Base-by-base conservation (phyloP, 352 stramenopile species). In the Aphanomyces cochlioides region DNA sequence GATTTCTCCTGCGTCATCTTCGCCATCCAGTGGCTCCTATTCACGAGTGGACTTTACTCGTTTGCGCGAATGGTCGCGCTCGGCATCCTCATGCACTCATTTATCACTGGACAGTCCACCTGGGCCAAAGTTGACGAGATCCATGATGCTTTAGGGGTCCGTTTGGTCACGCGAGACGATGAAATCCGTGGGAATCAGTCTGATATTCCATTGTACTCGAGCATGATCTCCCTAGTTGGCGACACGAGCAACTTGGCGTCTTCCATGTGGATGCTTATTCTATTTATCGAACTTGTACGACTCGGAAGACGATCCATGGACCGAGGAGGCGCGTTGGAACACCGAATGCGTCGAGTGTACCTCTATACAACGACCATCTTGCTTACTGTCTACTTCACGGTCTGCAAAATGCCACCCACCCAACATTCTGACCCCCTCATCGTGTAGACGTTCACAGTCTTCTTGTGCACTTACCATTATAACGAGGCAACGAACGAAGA, bases 251-350 rank as follows among this genome's bases (percentile, higher is more conserved):
- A 50, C 43, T n/a, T 50, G 10, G 43, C 10, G 10, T 12, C 43
- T 12, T 50, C 43, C 43, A 50, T 50, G 43, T 50, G 43, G 43
- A 50, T 50, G 43, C 17, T 50, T 50, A 50, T 50, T 50, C 43
- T 50, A 12, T 50, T 50, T n/a, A 50, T 50, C 43, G 43, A 50
- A 50, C 43, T 50, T n/a, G 17, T 50, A 1, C 43, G 43, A 12
- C 43, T 50, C 43, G 43, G 43, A n/a, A 12, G 43, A 50, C 43
- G 43, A 12, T 50, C 43, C 0, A 50, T 50, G 43, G 43, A 50
- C 17, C 43, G 43, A 50, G 43, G 43, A 12, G 17, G 17, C 1
- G 43, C 10, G 17, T n/a, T 50, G 10, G 43, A 50, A n/a, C 10
- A 50, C 17, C 43, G 43, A 12, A n/a, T 50, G 10, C 43, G 43